Evolutionary conservation across 2,329 filamentous ascomycete species (phyloP), one percentile per base, ranked within the genome.

Genomic region (Annulohypoxylon truncatum): DNA sequence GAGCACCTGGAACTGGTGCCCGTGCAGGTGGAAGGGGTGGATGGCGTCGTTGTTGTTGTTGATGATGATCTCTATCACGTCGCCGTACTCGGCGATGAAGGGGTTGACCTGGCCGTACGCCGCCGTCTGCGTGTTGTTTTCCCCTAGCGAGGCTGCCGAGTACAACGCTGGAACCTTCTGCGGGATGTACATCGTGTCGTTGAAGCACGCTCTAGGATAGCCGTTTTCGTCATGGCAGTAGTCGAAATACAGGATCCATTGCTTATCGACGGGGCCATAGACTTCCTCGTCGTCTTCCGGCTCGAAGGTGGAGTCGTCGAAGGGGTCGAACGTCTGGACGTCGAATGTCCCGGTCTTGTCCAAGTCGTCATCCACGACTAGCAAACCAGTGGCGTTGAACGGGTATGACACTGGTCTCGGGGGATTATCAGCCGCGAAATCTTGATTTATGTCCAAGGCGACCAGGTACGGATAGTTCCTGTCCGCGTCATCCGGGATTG

Each of bases 121-220:
- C 2, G 61, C 31, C 0, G 79, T 74, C 67, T 84, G 74, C 4
- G 76, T 78, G 73, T 83, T 83, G 72, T 78, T 70, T 0, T 76
- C 71, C 3, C 85, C 85, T 1, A 85, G 79, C 0, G 88, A 88
- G 2, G 91, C 82, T n/a, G 85, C 90, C 2, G 89, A 89, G 82
- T 92, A 94, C 4, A 94, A 80, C 0, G 89, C 87, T 0, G 91
- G 91, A 0, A 93, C 90, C 72, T 88, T 86, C 54, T 90, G 90
- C 6, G 76, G 66, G n/a, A 90, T 84, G 74, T 92, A 93, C 5
- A 89, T 89, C 46, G 88, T 78, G 69, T 87, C 85, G 77, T 92
- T 93, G 77, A 89, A 82, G 73, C 82, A 87, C 9, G 84, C 83
- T 26, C 92, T 90, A 61, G 84, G 85, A 28, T 86, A 84, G 6